Percentiles rank a stretch among this genome's conserved stretches.
Evolutionary conservation across 306 rosid genomes (phyloP).

Genomic region (Lablab purpureus): DNA sequence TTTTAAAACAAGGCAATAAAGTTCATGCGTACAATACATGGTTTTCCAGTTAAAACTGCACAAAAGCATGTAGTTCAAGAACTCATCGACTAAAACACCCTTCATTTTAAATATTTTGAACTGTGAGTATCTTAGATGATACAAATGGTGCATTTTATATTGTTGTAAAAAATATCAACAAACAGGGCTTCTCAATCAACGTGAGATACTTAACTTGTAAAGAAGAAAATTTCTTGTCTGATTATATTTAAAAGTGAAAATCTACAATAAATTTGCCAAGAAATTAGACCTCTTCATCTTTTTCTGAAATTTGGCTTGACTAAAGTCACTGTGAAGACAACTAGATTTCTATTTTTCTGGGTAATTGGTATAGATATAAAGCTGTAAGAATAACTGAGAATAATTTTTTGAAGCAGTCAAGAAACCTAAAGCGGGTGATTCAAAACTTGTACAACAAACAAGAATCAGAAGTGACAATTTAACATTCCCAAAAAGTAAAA

Average conservation of each 20-base stretch:
- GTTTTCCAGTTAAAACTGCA: not conserved
- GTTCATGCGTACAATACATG: not conserved
- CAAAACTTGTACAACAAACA: conserved; percentile 11
- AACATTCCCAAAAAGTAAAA: not conserved
- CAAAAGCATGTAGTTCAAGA: not conserved
- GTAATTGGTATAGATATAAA: not conserved
- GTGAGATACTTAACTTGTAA: not conserved
- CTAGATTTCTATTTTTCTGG: not conserved
- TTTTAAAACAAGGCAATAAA: not conserved
- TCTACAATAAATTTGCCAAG: not conserved
- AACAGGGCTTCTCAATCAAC: not conserved
- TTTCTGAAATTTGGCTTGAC: not conserved
- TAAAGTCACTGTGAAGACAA: not conserved
- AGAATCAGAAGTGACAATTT: not conserved
- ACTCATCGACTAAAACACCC: not conserved
- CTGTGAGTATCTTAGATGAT: not conserved
- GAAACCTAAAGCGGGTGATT: not conserved
- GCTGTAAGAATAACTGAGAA: not conserved
- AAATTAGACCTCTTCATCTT: not conserved
- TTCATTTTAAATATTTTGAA: not conserved
- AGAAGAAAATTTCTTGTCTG: not conserved
- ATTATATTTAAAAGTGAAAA: not conserved
- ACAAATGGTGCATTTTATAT: not conserved
- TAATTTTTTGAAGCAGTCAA: not conserved
- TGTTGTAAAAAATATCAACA: not conserved